Conservation (phyloP, 2,329 filamentous ascomycete species). For the Colletotrichum brevisporum region DNA sequence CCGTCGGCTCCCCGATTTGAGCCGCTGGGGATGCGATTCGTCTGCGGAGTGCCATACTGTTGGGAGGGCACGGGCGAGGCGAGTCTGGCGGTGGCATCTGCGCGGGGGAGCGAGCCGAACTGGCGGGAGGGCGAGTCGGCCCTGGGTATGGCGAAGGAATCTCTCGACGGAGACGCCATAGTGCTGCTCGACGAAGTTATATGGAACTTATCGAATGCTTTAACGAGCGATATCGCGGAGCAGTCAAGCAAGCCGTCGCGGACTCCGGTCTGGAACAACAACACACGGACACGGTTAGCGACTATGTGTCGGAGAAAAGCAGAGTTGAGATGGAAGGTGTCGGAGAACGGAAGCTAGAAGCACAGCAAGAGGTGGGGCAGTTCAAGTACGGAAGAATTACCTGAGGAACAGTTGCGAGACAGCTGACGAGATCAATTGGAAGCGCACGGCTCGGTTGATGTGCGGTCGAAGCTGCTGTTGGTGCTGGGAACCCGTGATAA, state of each 20-base stretch:
- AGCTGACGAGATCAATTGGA: slow-evolving; percentile 42
- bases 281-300: slow-evolving; percentile 38
- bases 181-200: slow-evolving; percentile 15
- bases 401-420: slow-evolving; percentile 34
- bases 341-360: slow-evolving; percentile 1
- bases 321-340: slow-evolving; percentile 18
- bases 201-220: slow-evolving; percentile 19
- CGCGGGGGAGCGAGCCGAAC: slow-evolving; percentile 65
- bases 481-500: slow-evolving; percentile 41
- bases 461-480: slow-evolving; percentile 36
- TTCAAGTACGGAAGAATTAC: slow-evolving; percentile 33
- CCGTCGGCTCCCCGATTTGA: slow-evolving; percentile 44
- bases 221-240: slow-evolving; percentile 20
- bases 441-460: slow-evolving; percentile 33
- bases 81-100: slow-evolving; percentile 72
- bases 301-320: slow-evolving; percentile 24
- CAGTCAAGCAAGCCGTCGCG: slow-evolving; percentile 34
- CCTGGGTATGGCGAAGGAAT: slow-evolving; percentile 52
- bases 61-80: slow-evolving; percentile 68
- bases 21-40: slow-evolving; percentile 61
- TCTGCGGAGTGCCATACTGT: slow-evolving; percentile 54
- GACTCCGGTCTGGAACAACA: slow-evolving; percentile 35
- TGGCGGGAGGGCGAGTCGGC: slow-evolving; percentile 53
- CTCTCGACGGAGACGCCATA: slow-evolving; percentile 57
- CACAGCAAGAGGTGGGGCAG: slow-evolving; percentile 1